Base-by-base conservation (phyloP, 2,329 filamentous ascomycete species). In the Cladorrhinum sp. region DNA sequence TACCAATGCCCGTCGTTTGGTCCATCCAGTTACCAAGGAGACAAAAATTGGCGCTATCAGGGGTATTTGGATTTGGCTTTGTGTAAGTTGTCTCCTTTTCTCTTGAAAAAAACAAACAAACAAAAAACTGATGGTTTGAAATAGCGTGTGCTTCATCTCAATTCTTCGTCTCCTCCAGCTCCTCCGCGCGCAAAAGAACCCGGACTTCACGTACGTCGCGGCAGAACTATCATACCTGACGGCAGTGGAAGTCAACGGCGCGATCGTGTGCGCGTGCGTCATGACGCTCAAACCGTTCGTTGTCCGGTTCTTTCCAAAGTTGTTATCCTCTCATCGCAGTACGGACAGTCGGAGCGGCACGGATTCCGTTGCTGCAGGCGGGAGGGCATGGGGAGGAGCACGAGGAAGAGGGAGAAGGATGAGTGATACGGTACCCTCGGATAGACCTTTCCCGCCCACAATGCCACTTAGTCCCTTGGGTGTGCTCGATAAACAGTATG, bases 231-330 rank as follows among this genome's bases (percentile, higher is more conserved):
- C 68, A 16, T 71, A 73, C 56, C 70, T 72, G 61, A 73, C 72
- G n/a, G 65, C 64, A 10, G 64, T 74, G 50, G 73, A 75, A 50
- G 67, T 73, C 57, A 72, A 73, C 64, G 66, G 69, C 9, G 72
- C 69, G 56, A 74, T 76, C 41, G 65, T 71, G n/a, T 71, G 71
- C 50, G 73, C 74, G 29, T 73, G 70, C 60, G 67, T 72, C 25
- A 70, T 72, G 48, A 74, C 73, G 3, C 68, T 75, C 12, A 75
- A 74, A 50, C 74, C 73, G 0, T 68, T 75, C 3, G 55, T 73
- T 18, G 73, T 74, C 22, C 74, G 69, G 18, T 63, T 59, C 50
- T 64, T 65, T 48, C 66, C 66, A 1, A 10, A 51, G 7, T 29
- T 64, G 16, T 57, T 67, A 5, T 50, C 58, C 3, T 57, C 57